Base-by-base conservation (phyloP, 768 basidiomycete species). In the Lentinula lateritia region DNA sequence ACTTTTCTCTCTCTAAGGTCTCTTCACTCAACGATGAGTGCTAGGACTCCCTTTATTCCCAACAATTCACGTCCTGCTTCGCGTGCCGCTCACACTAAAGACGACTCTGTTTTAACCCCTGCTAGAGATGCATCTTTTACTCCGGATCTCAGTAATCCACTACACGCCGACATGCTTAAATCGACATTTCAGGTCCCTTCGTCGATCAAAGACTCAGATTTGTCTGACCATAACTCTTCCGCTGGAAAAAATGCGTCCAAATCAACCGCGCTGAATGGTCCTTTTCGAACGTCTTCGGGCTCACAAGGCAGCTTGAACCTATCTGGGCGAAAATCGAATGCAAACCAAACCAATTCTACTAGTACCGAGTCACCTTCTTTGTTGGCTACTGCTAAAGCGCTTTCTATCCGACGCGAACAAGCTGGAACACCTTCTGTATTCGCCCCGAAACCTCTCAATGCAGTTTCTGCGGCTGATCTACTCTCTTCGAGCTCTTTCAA, bases 11-110 rank as follows among this genome's bases (percentile, higher is more conserved):
- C 28, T 28, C 28, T 28, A 2, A 28, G 3, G 28, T 28, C 28
- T 28, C 50, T 50, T 50, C 20, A 20, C 32, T 12, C 55, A 23
- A 43, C 32, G 0, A 59, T 59, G 58, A 59, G 58, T 36, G 45
- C 58, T 34, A 59, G 58, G 28, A 59, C 58, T 9, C 58, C 58
- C 36, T 59, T 59, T 20, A 59, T 59, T 48, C 58, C 58, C 13
- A 48, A 34, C 38, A 59, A 48, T 46, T 34, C 58, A 50, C 43
- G 58, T n/a, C 58, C 58, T 50, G 58, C 43, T n/a, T 50, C 58
- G 32, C 45, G 58, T 18, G 32, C 42, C 9, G 34, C 58, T 50
- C 58, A 59, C 34, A 32, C 36, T 9, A 59, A 34, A 50, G 58
- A 59, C 36, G 23, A 35, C 13, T 0, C 32, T 32, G n/a, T 6